phyloP scores from a whole-genome alignment of 75 land plant species.

The Ceratopteris richardii region DNA sequence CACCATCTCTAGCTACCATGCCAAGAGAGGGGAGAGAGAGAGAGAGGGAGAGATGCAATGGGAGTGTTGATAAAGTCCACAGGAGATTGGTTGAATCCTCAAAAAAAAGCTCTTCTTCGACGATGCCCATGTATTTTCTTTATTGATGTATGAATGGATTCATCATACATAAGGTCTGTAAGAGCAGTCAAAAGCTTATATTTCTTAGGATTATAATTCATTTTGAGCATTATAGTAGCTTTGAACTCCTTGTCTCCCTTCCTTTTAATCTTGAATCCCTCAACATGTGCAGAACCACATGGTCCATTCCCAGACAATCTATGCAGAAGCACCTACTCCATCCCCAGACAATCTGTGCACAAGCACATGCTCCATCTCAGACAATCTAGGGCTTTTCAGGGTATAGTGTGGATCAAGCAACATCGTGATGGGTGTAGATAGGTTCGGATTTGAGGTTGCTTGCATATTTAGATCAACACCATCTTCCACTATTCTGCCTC shows the following conservation, averaged over 20 bases:
- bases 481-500: conserved; percentile 89
- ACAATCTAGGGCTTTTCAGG: conserved; percentile 77
- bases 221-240: conserved; percentile 64
- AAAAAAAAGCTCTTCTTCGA: conserved; percentile 82
- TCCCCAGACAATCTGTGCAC: no score
- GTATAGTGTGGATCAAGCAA: conserved; percentile 65
- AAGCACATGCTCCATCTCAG: conserved; percentile 78
- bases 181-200: conserved; percentile 77
- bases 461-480: conserved; percentile 53
- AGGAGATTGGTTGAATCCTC: conserved; percentile 96
- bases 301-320: no score
- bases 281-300: conserved; percentile 64
- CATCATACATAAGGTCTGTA: conserved; percentile 80
- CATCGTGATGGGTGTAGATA: conserved; percentile 60
- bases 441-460: conserved; percentile 35
- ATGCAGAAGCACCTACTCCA: no score
- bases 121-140: conserved; percentile 98
- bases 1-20: no score
- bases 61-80: conserved; percentile 93
- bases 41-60: conserved; percentile 92
- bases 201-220: conserved; percentile 90
- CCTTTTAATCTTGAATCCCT: conserved; percentile 94
- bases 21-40: no score
- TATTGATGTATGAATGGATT: conserved; percentile 61
- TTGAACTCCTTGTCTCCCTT: conserved; percentile 84